phyloP scores from a whole-genome alignment of 352 stramenopile genomes.

The Phytophthora cactorum region DNA sequence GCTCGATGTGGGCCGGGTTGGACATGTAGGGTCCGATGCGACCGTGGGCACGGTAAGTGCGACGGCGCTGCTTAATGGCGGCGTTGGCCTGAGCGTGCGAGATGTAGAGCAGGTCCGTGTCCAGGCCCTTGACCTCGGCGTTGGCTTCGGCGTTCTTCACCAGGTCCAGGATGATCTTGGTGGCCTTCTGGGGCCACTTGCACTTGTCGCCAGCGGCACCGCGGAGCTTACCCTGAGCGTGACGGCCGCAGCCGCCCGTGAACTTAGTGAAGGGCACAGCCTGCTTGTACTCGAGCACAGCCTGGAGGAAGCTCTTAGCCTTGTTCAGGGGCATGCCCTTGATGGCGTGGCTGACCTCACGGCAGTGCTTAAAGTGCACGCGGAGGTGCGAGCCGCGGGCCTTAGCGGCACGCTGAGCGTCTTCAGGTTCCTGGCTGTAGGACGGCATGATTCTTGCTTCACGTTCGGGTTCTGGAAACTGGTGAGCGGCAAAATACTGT shows the following conservation, averaged over 20 bases:
- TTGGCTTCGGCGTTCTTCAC: constrained; percentile 99
- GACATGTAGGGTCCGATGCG: constrained; percentile 99
- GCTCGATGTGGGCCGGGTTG: constrained; percentile 99
- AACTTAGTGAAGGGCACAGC: constrained; percentile 99
- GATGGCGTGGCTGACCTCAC: constrained; percentile 98
- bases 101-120: constrained; percentile 97
- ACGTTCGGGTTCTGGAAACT: constrained; percentile 85
- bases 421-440: constrained; percentile 93
- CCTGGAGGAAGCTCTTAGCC: constrained; percentile 95
- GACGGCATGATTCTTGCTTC: constrained; percentile 83
- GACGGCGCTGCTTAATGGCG: constrained; percentile 97
- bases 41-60: constrained; percentile 98
- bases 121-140: constrained; percentile 98
- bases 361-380: constrained; percentile 99
- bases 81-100: constrained; percentile 98
- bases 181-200: constrained; percentile 99
- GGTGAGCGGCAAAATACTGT: constrained; percentile 34
- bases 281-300: constrained; percentile 98
- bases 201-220: constrained; percentile 97
- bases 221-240: constrained; percentile 96
- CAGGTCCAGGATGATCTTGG: constrained; percentile 98
- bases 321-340: constrained; percentile 97
- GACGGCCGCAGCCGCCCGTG: constrained; percentile 98
- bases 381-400: constrained; percentile 96
- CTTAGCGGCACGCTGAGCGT: constrained; percentile 92